Conservation (phyloP, 495 filamentous ascomycete species). For the Aspergillus kassunensis region DNA sequence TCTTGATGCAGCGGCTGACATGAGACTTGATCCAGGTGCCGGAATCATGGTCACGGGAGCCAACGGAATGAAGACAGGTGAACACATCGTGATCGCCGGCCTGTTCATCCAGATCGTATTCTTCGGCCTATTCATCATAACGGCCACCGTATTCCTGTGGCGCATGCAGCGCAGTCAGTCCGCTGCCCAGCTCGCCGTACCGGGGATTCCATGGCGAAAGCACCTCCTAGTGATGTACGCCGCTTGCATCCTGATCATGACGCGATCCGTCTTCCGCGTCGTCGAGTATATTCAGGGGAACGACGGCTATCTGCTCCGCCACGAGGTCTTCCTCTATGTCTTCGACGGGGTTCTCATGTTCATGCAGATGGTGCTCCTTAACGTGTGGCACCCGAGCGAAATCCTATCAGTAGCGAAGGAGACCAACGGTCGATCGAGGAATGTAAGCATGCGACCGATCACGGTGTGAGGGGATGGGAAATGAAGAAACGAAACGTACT, state of each 20-base stretch:
- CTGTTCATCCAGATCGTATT: conserved; percentile 29
- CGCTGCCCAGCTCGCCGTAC: conserved; percentile 11
- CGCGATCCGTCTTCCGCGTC: conserved; percentile 56
- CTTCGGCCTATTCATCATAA: conserved; percentile 22
- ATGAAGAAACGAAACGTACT: too few species aligned
- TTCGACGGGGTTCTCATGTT: conserved; percentile 55
- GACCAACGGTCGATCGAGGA: too few species aligned
- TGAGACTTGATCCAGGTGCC: not conserved
- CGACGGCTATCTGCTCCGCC: conserved; percentile 40
- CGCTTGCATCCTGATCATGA: conserved; percentile 42
- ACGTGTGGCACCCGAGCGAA: conserved; percentile 23
- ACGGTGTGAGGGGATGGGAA: too few species aligned
- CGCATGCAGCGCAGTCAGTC: conserved; percentile 14
- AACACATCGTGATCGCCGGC: conserved; percentile 34
- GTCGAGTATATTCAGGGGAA: conserved; percentile 55
- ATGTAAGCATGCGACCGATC: too few species aligned
- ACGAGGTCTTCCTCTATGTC: conserved; percentile 56
- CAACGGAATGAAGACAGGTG: conserved; percentile 20
- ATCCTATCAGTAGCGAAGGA: not conserved
- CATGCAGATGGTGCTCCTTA: conserved; percentile 46
- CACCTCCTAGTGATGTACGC: not conserved
- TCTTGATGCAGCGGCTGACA: too few species aligned
- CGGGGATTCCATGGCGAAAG: not conserved
- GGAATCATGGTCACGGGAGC: conserved; percentile 1
- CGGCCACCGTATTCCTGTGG: conserved; percentile 25